Percentiles rank a stretch among this genome's conserved stretches.
phyloP scores from a whole-genome alignment of 768 basidiomycete species.

The Naganishia onofrii region DNA sequence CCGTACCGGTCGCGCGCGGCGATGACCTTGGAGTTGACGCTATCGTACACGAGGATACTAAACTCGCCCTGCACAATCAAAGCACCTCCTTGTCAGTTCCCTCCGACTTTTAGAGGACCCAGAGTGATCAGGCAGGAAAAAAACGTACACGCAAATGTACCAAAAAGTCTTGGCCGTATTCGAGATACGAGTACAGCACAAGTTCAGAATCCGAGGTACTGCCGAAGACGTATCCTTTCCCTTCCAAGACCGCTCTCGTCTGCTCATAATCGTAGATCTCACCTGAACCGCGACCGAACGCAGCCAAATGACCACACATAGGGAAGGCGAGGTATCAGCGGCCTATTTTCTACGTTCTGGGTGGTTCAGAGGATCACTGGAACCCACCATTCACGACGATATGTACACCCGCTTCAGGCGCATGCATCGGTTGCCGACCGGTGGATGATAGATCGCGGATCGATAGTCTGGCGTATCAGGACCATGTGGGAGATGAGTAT shows the following conservation, averaged over 20 bases:
- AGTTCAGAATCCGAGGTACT: conserved; percentile 42
- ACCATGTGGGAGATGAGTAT: no score
- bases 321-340: no score
- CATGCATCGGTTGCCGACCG: conserved; percentile 41
- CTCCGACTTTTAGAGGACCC: no score
- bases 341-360: no score
- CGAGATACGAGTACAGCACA: conserved; percentile 40
- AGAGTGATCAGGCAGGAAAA: no score
- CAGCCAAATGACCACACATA: no score
- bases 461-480: conserved; percentile 39
- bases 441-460: conserved; percentile 43
- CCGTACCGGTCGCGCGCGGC: conserved; percentile 46
- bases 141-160: conserved; percentile 30
- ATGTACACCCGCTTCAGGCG: conserved; percentile 34
- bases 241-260: conserved; percentile 31
- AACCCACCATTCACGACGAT: conserved; percentile 45
- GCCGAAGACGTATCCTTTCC: conserved; percentile 35
- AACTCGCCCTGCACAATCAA: conserved; percentile 36
- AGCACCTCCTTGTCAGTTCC: no score
- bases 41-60: conserved; percentile 41
- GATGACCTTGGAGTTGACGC: conserved; percentile 29
- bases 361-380: no score
- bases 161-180: conserved; percentile 42
- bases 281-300: background rate
- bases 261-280: conserved; percentile 37